These are phyloP conservation scores for Pichia membranifaciens DNA, from an alignment of 805 yeast genomes.

Conservation along the genomic window DNA sequence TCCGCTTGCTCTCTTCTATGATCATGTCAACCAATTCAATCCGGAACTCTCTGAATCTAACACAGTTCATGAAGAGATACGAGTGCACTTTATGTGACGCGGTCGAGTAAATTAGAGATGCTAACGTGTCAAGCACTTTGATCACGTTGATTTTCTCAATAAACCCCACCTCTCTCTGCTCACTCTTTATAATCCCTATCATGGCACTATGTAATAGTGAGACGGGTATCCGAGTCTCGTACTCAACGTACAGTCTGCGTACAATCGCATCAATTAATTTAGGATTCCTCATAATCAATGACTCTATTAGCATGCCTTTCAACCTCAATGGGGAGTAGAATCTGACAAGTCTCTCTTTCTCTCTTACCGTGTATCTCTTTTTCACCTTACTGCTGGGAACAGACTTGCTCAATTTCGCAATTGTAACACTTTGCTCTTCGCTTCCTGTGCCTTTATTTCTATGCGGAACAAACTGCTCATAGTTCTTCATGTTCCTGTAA, in stretches of 20 bases:
- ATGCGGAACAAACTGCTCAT: constrained; percentile 1
- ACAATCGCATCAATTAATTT: constrained; percentile 14
- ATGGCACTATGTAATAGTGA: constrained; percentile 22
- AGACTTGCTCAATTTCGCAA: neutral
- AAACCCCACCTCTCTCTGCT: constrained; percentile 5
- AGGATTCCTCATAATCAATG: constrained; percentile 15
- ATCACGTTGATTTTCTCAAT: constrained; percentile 18
- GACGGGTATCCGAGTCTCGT: constrained; percentile 21
- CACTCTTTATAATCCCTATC: constrained; percentile 20
- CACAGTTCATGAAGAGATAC: constrained; percentile 13
- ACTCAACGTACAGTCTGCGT: constrained; percentile 18
- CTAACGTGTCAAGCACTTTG: constrained; percentile 22
- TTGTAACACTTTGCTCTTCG: neutral
- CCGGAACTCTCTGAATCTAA: constrained; percentile 14
- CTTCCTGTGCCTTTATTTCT: constrained; percentile 1
- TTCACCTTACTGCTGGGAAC: neutral
- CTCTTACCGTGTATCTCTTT: constrained; percentile 7
- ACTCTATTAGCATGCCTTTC: constrained; percentile 18
- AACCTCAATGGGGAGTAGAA: constrained; percentile 16
- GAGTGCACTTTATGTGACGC: constrained; percentile 14
- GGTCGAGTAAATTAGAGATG: constrained; percentile 14
- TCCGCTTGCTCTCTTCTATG: constrained; percentile 18
- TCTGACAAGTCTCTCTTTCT: constrained; percentile 15
- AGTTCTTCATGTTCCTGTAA: constrained; percentile 11
- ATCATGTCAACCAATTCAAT: constrained; percentile 20